Evolutionary conservation across 2,329 filamentous ascomycete genomes (phyloP).

Genomic region (Moelleriella libera): DNA sequence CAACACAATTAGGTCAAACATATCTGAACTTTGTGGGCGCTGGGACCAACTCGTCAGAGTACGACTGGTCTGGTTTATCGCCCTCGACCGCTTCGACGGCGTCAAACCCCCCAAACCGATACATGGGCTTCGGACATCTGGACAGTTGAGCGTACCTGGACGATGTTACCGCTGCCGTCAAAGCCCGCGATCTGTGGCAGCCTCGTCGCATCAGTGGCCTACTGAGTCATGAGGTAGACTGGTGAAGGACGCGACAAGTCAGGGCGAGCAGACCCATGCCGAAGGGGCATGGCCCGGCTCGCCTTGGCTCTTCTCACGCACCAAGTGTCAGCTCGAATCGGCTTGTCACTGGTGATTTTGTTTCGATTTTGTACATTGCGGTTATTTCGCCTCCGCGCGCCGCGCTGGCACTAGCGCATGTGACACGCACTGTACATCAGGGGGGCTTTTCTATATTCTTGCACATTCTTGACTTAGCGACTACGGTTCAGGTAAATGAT

Average conservation of each 20-base stretch:
- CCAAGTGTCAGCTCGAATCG: background rate
- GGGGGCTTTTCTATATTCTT: no score
- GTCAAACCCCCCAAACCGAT: constrained; percentile 11
- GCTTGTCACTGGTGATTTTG: background rate
- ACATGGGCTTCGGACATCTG: constrained; percentile 11
- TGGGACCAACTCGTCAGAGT: constrained; percentile 24
- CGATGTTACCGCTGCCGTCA: no score
- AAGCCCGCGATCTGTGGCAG: no score
- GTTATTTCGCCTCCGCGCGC: no score
- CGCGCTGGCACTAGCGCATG: background rate
- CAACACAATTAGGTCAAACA: constrained; percentile 23
- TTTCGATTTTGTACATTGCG: background rate
- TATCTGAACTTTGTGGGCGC: constrained; percentile 23
- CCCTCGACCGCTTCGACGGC: constrained; percentile 18
- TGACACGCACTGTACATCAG: background rate
- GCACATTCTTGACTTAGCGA: no score
- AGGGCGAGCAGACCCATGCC: no score
- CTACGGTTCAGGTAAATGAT: no score
- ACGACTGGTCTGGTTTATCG: constrained; percentile 35
- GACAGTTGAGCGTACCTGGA: background rate
- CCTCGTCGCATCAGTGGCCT: no score
- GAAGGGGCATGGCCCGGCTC: no score
- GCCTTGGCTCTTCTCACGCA: background rate
- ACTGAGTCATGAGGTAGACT: no score
- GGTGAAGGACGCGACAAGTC: no score